Evolutionary conservation across 495 filamentous ascomycete genomes (phyloP).

Genomic region (Penicillium simplicissimum): DNA sequence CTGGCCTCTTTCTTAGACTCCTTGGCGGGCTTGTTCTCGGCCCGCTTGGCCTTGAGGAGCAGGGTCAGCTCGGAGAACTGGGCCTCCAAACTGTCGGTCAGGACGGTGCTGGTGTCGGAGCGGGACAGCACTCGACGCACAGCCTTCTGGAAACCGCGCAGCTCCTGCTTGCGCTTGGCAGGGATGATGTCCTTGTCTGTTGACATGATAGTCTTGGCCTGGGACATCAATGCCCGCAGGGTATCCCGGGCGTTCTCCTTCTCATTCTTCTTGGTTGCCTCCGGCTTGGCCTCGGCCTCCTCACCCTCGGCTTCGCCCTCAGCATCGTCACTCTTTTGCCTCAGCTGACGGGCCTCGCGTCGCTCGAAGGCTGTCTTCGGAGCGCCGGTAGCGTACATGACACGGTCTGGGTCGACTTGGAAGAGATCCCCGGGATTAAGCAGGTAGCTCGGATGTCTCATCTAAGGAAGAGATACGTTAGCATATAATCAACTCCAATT

Average conservation of each 20-base stretch:
- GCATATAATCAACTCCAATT: not conserved
- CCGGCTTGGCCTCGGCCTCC: slow-evolving; percentile 24
- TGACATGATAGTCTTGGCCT: slow-evolving; percentile 56
- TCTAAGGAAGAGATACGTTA: slow-evolving; percentile 51
- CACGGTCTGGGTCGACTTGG: slow-evolving; percentile 85
- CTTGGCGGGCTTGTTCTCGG: slow-evolving; percentile 29
- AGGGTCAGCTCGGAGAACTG: slow-evolving; percentile 51
- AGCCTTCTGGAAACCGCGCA: slow-evolving; percentile 58
- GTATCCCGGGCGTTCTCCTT: slow-evolving; percentile 41
- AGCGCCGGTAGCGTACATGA: slow-evolving; percentile 81
- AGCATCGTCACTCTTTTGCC: slow-evolving; percentile 26
- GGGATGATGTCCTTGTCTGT: slow-evolving; percentile 48
- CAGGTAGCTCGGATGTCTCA: slow-evolving; percentile 88
- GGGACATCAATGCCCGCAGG: slow-evolving; percentile 52
- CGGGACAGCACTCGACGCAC: slow-evolving; percentile 55
- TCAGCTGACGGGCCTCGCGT: slow-evolving; percentile 39
- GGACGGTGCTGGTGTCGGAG: slow-evolving; percentile 41
- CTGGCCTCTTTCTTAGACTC: slow-evolving; percentile 27
- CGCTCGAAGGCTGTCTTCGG: slow-evolving; percentile 58
- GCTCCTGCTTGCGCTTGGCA: slow-evolving; percentile 63
- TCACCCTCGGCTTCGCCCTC: slow-evolving; percentile 31
- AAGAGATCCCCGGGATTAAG: slow-evolving; percentile 98
- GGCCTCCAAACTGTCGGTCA: slow-evolving; percentile 51
- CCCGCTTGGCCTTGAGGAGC: slow-evolving; percentile 43
- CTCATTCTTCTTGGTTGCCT: slow-evolving; percentile 26